Evolutionary conservation across 2,329 filamentous ascomycete species (phyloP).

Genomic region (Penicillium sp.): DNA sequence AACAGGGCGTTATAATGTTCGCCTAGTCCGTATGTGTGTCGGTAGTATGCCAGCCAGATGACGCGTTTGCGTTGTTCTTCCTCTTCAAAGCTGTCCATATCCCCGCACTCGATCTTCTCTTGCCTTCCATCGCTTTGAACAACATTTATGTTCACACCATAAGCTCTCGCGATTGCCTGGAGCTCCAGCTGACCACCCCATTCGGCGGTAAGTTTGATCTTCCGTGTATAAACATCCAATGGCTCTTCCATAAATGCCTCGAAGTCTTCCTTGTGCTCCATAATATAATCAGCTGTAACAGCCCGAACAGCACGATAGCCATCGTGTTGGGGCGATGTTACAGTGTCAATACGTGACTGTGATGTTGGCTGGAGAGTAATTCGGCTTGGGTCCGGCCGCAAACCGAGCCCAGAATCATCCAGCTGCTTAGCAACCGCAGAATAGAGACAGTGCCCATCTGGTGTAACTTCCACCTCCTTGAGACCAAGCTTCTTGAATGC

Average conservation of each 20-base stretch:
- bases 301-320: conserved; percentile 70
- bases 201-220: conserved; percentile 84
- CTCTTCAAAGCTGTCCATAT: conserved; percentile 42
- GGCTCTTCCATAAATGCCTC: conserved; percentile 84
- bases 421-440: conserved; percentile 88
- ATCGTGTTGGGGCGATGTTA: conserved; percentile 42
- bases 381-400: conserved; percentile 42
- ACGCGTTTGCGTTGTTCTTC: conserved; percentile 57
- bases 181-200: conserved; percentile 96
- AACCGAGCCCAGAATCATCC: conserved; percentile 48
- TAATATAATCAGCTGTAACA: conserved; percentile 78
- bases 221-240: conserved; percentile 70
- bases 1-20: conserved; percentile 96
- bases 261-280: conserved; percentile 76
- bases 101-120: conserved; percentile 70
- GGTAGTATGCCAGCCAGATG: conserved; percentile 93
- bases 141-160: conserved; percentile 79
- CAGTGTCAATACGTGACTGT: conserved; percentile 37
- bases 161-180: conserved; percentile 78
- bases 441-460: conserved; percentile 95
- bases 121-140: conserved; percentile 79
- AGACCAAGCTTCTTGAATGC: conserved; percentile 68
- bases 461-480: conserved; percentile 76
- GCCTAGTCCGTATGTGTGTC: conserved; percentile 89
- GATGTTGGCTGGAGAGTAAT: conserved; percentile 37